A percentile compares a stretch with the other conserved stretches of the same genome.
phyloP scores from a whole-genome alignment of 2,329 filamentous ascomycete species.

The Fusarium sp. region DNA sequence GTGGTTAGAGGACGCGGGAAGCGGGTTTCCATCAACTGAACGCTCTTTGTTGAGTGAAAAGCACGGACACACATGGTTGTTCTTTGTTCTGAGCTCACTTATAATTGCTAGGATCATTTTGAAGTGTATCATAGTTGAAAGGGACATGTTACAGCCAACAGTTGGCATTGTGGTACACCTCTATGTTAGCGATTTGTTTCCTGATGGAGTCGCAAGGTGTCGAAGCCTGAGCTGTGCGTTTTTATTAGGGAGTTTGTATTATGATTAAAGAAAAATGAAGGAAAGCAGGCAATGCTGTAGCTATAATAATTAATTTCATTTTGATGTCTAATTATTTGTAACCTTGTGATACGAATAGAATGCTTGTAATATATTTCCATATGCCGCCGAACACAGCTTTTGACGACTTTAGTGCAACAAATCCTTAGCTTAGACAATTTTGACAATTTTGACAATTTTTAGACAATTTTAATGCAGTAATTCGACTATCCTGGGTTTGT shows the following conservation, averaged over 20 bases:
- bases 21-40: conserved; percentile 30
- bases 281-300: neutral
- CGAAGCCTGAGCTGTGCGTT: neutral
- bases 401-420: neutral
- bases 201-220: neutral
- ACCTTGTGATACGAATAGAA: too few species aligned
- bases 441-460: neutral
- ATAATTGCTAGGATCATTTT: neutral
- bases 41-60: neutral
- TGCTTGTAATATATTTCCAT: too few species aligned
- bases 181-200: conserved; percentile 12
- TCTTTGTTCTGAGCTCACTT: conserved; percentile 3
- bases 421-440: neutral
- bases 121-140: conserved; percentile 6
- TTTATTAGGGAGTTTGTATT: neutral
- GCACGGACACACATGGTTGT: neutral
- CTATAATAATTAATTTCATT: neutral
- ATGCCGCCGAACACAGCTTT: neutral
- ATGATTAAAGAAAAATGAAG: neutral
- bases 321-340: neutral
- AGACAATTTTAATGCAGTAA: neutral
- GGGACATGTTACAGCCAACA: neutral
- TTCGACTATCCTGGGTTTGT: neutral
- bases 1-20: conserved; percentile 17
- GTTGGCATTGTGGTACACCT: conserved; percentile 1